Conservation (phyloP, 2,329 filamentous ascomycete genomes). For the Diaporthe capsici region DNA sequence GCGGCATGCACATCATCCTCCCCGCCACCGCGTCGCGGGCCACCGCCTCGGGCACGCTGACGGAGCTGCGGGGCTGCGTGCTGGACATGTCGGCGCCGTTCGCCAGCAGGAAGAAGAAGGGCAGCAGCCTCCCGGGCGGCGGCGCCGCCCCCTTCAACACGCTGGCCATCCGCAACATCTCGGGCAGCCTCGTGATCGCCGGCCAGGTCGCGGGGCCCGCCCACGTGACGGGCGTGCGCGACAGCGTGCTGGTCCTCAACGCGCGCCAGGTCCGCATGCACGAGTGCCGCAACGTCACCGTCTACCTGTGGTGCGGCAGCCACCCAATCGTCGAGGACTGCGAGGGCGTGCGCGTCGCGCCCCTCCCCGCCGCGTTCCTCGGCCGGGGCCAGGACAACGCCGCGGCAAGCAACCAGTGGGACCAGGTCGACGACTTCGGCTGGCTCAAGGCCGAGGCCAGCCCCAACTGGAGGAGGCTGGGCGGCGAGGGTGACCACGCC, state of each 20-base stretch:
- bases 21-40: constrained; percentile 79
- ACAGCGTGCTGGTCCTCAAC: constrained; percentile 83
- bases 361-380: constrained; percentile 67
- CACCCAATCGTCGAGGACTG: constrained; percentile 97
- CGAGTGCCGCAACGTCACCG: constrained; percentile 82
- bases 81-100: constrained; percentile 84
- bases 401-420: constrained; percentile 77
- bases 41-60: constrained; percentile 80
- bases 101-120: constrained; percentile 48
- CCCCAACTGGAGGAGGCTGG: constrained; percentile 86
- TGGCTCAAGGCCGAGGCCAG: constrained; percentile 91
- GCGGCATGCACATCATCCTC: constrained; percentile 81
- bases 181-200: constrained; percentile 79
- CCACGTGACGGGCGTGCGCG: constrained; percentile 82
- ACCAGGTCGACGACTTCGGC: constrained; percentile 96
- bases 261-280: constrained; percentile 95
- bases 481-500: constrained; percentile 59
- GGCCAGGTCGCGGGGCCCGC: constrained; percentile 84
- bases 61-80: constrained; percentile 77
- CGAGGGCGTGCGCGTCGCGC: constrained; percentile 81
- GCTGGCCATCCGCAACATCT: constrained; percentile 76
- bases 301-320: constrained; percentile 86
- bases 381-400: constrained; percentile 48
- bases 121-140: not conserved
- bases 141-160: constrained; percentile 74